A percentile compares a stretch with the other conserved stretches of the same genome.
These are phyloP conservation scores for Aspergillus brasiliensis DNA, from an alignment of 2,329 filamentous ascomycete genomes.

Conservation along the genomic window DNA sequence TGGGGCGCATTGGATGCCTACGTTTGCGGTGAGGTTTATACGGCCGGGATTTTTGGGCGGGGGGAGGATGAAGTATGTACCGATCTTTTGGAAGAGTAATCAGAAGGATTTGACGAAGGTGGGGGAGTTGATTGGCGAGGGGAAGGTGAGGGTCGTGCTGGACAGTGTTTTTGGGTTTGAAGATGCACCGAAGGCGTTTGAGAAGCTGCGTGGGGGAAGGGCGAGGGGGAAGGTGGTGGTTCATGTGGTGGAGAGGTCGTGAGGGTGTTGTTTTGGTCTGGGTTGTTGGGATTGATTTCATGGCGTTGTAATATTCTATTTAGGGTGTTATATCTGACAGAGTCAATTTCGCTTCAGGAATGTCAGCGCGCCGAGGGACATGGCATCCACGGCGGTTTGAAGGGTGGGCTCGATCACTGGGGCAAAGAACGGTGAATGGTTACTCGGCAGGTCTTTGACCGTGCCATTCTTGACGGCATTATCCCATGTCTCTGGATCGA, in stretches of 20 bases:
- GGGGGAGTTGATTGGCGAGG: conserved; percentile 58
- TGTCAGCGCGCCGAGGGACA: conserved; percentile 53
- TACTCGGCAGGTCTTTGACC: conserved; percentile 55
- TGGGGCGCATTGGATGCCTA: conserved; percentile 41
- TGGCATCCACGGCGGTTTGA: conserved; percentile 53
- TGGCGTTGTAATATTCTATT: neutral
- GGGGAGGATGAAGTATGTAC: conserved; percentile 44
- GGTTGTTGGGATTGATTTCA: neutral
- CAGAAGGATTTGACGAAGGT: conserved; percentile 53
- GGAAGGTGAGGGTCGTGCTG: conserved; percentile 59
- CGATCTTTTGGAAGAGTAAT: conserved; percentile 40
- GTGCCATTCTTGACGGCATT: conserved; percentile 49
- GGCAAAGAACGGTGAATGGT: conserved; percentile 61
- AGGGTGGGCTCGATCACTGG: conserved; percentile 60
- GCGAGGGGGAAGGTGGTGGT: conserved; percentile 63
- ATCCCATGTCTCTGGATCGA: conserved; percentile 53
- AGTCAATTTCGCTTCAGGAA: conserved; percentile 24
- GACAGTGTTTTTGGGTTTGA: conserved; percentile 60
- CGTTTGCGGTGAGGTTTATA: conserved; percentile 41
- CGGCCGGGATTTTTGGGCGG: conserved; percentile 55
- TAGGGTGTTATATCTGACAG: neutral
- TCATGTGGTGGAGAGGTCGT: conserved; percentile 28
- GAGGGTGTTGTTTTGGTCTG: neutral
- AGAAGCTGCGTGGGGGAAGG: conserved; percentile 58
- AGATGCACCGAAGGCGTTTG: conserved; percentile 59